Base-by-base conservation (phyloP, 164 flowering plant species). In the Umbilicus rupestris region DNA sequence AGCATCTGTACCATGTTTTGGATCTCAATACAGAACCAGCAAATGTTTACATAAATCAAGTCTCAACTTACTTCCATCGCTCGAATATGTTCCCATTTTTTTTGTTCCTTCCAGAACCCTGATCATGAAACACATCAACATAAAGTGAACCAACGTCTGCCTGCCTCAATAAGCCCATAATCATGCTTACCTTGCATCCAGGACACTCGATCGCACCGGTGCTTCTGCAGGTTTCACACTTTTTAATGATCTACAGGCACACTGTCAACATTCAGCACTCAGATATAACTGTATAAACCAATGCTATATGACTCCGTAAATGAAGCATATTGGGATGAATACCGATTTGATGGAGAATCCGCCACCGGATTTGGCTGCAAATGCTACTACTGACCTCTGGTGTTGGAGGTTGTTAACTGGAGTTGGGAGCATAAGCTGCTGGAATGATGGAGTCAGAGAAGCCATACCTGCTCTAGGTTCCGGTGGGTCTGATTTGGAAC, bases 1-100 rank as follows among this genome's bases (percentile, higher is more conserved):
- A 90, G 47, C 97, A 88, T 75, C 95, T 90, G 55, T 11, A 46
- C 62, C 49, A 42, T 37, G 17, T 44, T 39, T 45, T 26, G 28
- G 42, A 12, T 29, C 9, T 16, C 6, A 9, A 14, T 19, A 1
- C 17, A 8, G 4, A 39, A 16, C 6, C 31, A 30, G 55, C 29
- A 29, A 14, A 35, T n/a, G 37, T 17, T 20, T 57, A 26, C 17
- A 57, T 33, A 33, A 3, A 35, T 35, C n/a, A n/a, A n/a, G 37
- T 35, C 37, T 30, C 7, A 59, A 28, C 94, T 75, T 72, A 90
- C 97, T 90, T 90, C 97, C 97, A 90, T 28, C 97, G 78, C 72
- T 90, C 97, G 35, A 90, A 90, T 12, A 90, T 86, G 68, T 88
- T 90, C 3, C 97, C 95, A 66, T 88, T 90, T 86, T 90, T 90